A percentile compares a stretch with the other conserved stretches of the same genome.
These are phyloP conservation scores for Wickerhamomyces silvicola DNA, from an alignment of 805 yeast genomes.

Conservation along the genomic window DNA sequence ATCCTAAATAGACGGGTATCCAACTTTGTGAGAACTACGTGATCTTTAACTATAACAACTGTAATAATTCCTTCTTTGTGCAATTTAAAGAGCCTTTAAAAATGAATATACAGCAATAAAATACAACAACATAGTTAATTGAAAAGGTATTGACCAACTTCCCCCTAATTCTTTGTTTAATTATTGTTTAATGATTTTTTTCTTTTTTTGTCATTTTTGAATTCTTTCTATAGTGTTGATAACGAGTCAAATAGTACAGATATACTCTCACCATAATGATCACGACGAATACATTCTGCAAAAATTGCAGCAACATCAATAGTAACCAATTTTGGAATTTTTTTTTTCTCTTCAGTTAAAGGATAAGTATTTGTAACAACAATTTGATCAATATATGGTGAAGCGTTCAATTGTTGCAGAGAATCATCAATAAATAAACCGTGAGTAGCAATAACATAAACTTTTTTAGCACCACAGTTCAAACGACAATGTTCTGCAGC, in stretches of 20 bases:
- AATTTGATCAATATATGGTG: slow-evolving; percentile 80
- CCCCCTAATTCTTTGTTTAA: too few relatives aligned
- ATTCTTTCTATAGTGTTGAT: slow-evolving; percentile 34
- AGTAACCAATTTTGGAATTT: slow-evolving; percentile 65
- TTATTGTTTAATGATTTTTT: too few relatives aligned
- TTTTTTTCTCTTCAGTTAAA: slow-evolving; percentile 54
- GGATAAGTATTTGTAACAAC: slow-evolving; percentile 98
- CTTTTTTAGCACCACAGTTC: slow-evolving; percentile 93
- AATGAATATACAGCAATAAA: too few relatives aligned
- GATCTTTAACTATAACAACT: too few relatives aligned
- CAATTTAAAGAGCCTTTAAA: too few relatives aligned
- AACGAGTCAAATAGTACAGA: slow-evolving; percentile 88
- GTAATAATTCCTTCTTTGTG: too few relatives aligned
- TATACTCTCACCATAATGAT: slow-evolving; percentile 96
- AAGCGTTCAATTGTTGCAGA: slow-evolving; percentile 68
- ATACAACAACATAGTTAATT: too few relatives aligned
- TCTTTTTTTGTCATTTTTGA: too few relatives aligned
- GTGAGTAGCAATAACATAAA: slow-evolving; percentile 90
- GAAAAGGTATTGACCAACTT: too few relatives aligned
- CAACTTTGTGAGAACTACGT: too few relatives aligned
- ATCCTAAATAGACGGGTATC: slow-evolving; percentile 11
- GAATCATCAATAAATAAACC: slow-evolving; percentile 90
- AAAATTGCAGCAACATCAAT: slow-evolving; percentile 93
- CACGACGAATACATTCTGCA: slow-evolving; percentile 98
- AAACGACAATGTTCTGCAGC: slow-evolving; percentile 96